phyloP scores from a whole-genome alignment of 2,329 filamentous ascomycete species.

The Aspergillus candidus region DNA sequence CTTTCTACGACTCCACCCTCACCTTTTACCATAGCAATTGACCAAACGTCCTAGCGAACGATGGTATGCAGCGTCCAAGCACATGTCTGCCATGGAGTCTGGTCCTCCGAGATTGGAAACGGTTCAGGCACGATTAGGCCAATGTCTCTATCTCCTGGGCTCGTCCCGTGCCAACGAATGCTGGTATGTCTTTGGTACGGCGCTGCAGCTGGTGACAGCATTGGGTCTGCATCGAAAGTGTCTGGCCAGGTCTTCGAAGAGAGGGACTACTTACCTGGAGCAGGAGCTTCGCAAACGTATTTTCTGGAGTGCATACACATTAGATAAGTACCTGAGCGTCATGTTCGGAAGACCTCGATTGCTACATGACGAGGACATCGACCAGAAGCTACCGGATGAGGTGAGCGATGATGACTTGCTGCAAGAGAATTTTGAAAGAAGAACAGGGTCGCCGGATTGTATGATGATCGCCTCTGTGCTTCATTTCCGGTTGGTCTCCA shows the following conservation, averaged over 20 bases:
- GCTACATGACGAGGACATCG: conserved; percentile 59
- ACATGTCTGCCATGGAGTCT: conserved; percentile 40
- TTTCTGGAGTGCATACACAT: conserved; percentile 58
- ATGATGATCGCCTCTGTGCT: conserved; percentile 38
- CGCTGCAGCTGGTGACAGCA: conserved; percentile 48
- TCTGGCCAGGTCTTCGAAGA: conserved; percentile 23
- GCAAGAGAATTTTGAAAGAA: conserved; percentile 31
- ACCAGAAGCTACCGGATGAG: conserved; percentile 52
- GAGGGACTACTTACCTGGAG: conserved; percentile 28
- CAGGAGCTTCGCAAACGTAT: conserved; percentile 51
- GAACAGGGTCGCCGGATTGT: conserved; percentile 30
- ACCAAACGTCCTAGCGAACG: conserved; percentile 22
- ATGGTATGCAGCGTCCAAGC: conserved; percentile 35
- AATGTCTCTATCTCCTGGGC: conserved; percentile 54
- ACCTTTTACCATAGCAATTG: neutral
- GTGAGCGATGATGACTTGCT: conserved; percentile 55
- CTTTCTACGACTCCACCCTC: neutral
- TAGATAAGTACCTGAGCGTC: conserved; percentile 60
- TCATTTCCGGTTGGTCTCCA: conserved; percentile 28
- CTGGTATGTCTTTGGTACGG: conserved; percentile 56
- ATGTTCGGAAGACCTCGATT: conserved; percentile 56
- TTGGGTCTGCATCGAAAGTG: conserved; percentile 36
- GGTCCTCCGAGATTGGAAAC: conserved; percentile 51
- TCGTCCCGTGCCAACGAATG: conserved; percentile 56
- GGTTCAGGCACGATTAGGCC: conserved; percentile 53